Conservation (phyloP, 2,329 filamentous ascomycete genomes). For the Nothophaeocryptopus gaeumannii region DNA sequence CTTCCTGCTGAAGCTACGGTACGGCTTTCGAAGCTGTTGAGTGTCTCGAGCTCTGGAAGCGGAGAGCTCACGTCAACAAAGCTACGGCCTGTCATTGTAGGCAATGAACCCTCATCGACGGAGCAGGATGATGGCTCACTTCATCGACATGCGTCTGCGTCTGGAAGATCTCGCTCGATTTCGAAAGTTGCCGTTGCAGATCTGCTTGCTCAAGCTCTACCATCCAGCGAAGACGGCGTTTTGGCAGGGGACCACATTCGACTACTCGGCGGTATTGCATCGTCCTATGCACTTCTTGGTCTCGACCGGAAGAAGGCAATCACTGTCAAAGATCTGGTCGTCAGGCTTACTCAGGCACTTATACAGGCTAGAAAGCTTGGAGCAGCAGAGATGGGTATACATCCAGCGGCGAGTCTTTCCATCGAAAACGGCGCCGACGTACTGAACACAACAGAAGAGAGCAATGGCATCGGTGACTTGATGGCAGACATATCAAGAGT, state of each 20-base stretch:
- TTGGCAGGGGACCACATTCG: conserved; percentile 52
- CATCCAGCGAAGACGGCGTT: conserved; percentile 30
- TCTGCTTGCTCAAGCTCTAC: conserved; percentile 25
- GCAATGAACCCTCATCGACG: not conserved
- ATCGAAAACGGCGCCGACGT: conserved; percentile 56
- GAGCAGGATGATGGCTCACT: conserved; percentile 1
- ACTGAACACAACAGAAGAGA: conserved; percentile 21
- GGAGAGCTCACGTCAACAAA: conserved; percentile 53
- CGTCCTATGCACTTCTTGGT: conserved; percentile 76
- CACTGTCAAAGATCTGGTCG: conserved; percentile 80
- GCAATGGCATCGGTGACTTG: conserved; percentile 26
- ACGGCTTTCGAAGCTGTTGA: conserved; percentile 67
- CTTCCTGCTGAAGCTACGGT: conserved; percentile 71
- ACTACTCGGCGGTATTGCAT: conserved; percentile 79
- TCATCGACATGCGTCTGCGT: not conserved
- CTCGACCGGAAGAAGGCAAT: conserved; percentile 88
- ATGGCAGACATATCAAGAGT: conserved; percentile 25
- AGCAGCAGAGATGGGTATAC: conserved; percentile 92
- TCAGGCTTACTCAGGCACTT: conserved; percentile 76
- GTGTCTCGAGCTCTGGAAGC: conserved; percentile 63
- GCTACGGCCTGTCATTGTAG: conserved; percentile 11
- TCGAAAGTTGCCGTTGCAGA: conserved; percentile 22
- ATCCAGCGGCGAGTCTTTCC: conserved; percentile 83
- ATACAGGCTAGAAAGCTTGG: conserved; percentile 89
- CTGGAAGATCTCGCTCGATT: conserved; percentile 7